Evolutionary conservation across 2,329 filamentous ascomycete genomes (phyloP), one percentile per base, ranked within the genome.

Genomic region (Colletotrichum sp.): DNA sequence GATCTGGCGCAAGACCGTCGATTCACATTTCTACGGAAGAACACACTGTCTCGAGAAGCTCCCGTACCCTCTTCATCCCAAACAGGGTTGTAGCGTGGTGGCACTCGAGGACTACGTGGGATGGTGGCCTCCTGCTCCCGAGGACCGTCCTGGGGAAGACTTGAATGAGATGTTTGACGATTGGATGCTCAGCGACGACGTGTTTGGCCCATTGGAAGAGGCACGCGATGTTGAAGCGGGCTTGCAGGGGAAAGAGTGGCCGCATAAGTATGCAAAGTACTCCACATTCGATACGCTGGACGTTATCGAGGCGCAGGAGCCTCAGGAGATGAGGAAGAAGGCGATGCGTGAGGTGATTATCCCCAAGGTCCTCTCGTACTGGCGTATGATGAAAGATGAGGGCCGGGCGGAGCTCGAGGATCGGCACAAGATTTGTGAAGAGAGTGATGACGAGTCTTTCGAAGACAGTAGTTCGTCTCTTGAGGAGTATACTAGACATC

Each of bases 381-480:
- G 4, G 10, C 10, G 44, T 1, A 52, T 52, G 44, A 21, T 21
- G n/a, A 21, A 7, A 4, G n/a, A 49, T 0, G 18, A 21, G 2
- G 18, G 0, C 5, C 6, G 6, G 0, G 6, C n/a, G n/a, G n/a
- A 21, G 44, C 44, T 52, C 2, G 44, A 1, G 0, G 18, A 44
- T 49, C 39, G 5, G 39, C 5, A 49, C 9, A 49, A 49, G 39
- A 49, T 49, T n/a, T 49, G 3, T 0, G 39, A 44, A 0, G 39
- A 44, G 18, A n/a, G 39, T 2, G 18, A 44, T 3, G 18, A 44
- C 9, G 39, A 49, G 39, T 49, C 39, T 49, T n/a, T 49, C 39
- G 39, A 0, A 49, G 39, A 44, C 3, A 44, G 16, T 18, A n/a
- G 9, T n/a, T 49, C 39, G 9, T 49, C 39, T 12, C 5, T 12